Evolutionary conservation across 2,329 filamentous ascomycete genomes (phyloP).

Genomic region (Ascochyta fabae): DNA sequence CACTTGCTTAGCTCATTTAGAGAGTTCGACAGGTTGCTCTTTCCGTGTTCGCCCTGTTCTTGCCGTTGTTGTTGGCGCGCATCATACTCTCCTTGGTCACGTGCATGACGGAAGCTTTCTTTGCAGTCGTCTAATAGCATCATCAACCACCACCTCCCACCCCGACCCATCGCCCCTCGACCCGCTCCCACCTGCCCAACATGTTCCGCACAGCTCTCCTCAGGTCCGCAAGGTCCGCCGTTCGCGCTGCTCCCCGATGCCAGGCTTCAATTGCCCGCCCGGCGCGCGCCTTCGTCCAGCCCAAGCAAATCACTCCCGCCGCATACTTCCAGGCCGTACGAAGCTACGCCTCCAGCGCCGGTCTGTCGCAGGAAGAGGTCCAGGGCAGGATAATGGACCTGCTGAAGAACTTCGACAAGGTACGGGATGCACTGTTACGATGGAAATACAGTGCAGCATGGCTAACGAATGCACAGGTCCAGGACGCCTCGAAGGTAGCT

Average conservation of each 20-base stretch:
- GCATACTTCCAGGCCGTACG: conserved; percentile 73
- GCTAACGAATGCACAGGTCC: conserved; percentile 61
- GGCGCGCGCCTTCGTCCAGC: conserved; percentile 66
- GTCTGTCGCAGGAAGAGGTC: conserved; percentile 82
- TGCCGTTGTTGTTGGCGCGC: conserved; percentile 8
- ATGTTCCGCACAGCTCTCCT: conserved; percentile 93
- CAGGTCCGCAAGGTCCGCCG: conserved; percentile 70
- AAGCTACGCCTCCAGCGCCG: conserved; percentile 84
- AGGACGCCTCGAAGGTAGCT: conserved; percentile 63
- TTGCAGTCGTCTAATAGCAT: conserved; percentile 33
- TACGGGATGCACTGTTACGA: conserved; percentile 51
- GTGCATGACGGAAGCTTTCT: conserved; percentile 19
- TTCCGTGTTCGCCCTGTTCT: not conserved
- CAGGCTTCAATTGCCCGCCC: conserved; percentile 63
- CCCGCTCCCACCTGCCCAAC: conserved; percentile 47
- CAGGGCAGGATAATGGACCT: conserved; percentile 92
- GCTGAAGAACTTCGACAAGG: conserved; percentile 97
- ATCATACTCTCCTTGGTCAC: conserved; percentile 1
- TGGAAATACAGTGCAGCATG: conserved; percentile 15
- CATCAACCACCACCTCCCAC: conserved; percentile 18
- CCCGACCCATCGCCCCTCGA: conserved; percentile 31
- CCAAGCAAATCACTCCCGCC: conserved; percentile 66
- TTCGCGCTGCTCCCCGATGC: conserved; percentile 51
- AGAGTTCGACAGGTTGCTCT: not conserved
- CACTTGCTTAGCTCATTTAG: not conserved